phyloP scores from a whole-genome alignment of 2,329 filamentous ascomycete genomes.

The Penicillium hordei region DNA sequence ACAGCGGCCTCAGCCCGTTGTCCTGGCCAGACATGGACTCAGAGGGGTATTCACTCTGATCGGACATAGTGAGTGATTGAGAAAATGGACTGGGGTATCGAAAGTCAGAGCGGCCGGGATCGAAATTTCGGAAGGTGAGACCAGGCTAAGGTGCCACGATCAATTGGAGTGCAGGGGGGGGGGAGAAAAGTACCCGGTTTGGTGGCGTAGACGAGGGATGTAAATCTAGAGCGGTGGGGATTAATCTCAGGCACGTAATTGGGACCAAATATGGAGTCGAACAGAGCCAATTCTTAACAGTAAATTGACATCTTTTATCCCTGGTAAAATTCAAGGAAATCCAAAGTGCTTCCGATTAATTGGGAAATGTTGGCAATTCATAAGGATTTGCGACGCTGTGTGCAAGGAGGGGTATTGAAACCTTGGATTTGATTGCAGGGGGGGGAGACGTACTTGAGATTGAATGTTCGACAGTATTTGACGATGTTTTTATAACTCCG shows the following conservation, averaged over 20 bases:
- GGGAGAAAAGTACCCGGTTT: slow-evolving; percentile 13
- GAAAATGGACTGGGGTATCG: slow-evolving; percentile 1
- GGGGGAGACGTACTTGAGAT: background rate
- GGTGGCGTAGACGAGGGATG: slow-evolving; percentile 23
- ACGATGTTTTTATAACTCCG: background rate
- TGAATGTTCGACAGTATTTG: background rate
- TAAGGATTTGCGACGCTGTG: slow-evolving; percentile 24
- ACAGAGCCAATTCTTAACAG: background rate
- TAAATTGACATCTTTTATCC: background rate
- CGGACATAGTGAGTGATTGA: slow-evolving; percentile 27
- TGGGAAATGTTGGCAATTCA: slow-evolving; percentile 3
- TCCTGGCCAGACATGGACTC: slow-evolving; percentile 31
- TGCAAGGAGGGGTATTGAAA: slow-evolving; percentile 21
- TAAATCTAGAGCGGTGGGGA: slow-evolving; percentile 26
- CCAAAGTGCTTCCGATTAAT: background rate
- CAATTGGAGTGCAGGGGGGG: slow-evolving; percentile 18
- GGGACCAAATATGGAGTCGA: background rate
- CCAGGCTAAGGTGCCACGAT: slow-evolving; percentile 12
- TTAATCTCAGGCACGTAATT: slow-evolving; percentile 22
- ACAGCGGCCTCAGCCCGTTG: slow-evolving; percentile 31
- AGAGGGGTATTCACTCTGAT: slow-evolving; percentile 29
- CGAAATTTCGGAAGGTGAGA: slow-evolving; percentile 3
- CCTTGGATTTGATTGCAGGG: background rate
- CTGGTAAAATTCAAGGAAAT: background rate
- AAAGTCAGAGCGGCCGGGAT: background rate